Conservation (phyloP, 2,329 filamentous ascomycete species). For the Mycosphaerella sp. region DNA sequence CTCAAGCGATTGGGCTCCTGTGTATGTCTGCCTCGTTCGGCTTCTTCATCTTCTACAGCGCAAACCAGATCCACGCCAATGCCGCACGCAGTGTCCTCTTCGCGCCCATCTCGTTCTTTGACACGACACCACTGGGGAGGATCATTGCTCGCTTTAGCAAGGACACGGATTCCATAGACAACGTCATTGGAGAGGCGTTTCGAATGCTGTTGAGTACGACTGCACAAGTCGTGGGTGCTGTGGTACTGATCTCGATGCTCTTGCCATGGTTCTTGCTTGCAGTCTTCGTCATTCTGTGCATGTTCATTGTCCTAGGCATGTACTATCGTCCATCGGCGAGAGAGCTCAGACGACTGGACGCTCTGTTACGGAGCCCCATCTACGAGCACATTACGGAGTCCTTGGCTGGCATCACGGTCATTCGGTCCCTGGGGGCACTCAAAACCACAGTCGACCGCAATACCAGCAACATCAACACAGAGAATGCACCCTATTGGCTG, state of each 20-base stretch:
- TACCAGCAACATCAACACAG: background rate
- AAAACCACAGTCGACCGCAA: background rate
- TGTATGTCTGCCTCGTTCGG: background rate
- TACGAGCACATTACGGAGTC: background rate
- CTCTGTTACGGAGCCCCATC: slow-evolving; percentile 5
- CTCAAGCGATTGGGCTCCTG: background rate
- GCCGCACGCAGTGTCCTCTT: slow-evolving; percentile 65
- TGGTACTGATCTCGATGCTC: slow-evolving; percentile 3
- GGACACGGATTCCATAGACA: slow-evolving; percentile 78
- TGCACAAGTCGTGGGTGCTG: slow-evolving; percentile 2
- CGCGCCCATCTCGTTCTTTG: slow-evolving; percentile 91
- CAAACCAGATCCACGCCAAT: slow-evolving; percentile 61
- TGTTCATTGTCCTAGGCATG: slow-evolving; percentile 1
- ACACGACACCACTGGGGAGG: slow-evolving; percentile 84
- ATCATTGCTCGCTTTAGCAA: slow-evolving; percentile 97
- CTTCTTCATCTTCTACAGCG: slow-evolving; percentile 40
- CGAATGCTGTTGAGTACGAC: slow-evolving; percentile 35
- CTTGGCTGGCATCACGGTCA: slow-evolving; percentile 1
- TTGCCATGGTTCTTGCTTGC: background rate
- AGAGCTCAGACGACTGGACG: slow-evolving; percentile 6
- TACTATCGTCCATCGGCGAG: slow-evolving; percentile 4
- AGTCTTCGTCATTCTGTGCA: background rate
- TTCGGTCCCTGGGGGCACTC: background rate
- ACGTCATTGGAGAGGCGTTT: slow-evolving; percentile 31
- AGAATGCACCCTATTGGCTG: slow-evolving; percentile 81